These are phyloP conservation scores for Scenedesmus sp. DNA, from an alignment of 163 green algal species.

Conservation along the genomic window DNA sequence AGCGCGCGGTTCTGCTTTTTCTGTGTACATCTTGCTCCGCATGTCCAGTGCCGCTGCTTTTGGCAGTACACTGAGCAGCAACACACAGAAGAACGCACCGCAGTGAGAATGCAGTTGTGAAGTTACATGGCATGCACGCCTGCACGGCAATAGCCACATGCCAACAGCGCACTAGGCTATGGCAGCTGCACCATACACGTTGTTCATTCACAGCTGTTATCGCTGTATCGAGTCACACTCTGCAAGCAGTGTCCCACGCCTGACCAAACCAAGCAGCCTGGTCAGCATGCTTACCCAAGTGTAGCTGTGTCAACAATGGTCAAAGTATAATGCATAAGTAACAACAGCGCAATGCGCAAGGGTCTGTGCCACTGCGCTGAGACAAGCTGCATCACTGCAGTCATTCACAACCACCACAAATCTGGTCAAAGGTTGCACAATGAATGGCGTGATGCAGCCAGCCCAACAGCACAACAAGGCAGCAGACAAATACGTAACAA, in stretches of 20 bases:
- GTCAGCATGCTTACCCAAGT: constrained; percentile 21
- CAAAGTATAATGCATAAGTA: constrained; percentile 21
- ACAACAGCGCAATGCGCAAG: neutral
- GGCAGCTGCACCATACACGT: neutral
- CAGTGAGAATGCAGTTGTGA: no score
- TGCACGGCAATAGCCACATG: neutral
- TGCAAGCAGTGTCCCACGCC: neutral
- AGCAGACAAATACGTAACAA: neutral
- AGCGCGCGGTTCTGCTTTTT: no score
- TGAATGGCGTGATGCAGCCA: neutral
- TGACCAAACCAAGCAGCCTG: neutral
- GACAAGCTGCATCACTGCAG: neutral
- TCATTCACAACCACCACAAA: neutral
- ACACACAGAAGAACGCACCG: no score
- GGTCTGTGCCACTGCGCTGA: neutral
- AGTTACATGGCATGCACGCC: neutral
- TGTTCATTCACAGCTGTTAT: neutral
- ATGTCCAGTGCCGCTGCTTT: no score
- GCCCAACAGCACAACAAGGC: neutral
- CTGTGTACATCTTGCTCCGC: no score
- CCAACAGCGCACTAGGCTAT: neutral
- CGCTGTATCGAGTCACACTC: neutral
- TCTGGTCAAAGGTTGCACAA: neutral
- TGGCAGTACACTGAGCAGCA: no score
- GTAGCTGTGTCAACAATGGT: constrained; percentile 46